Evolutionary conservation across 140 eudicot genomes (phyloP).

Genomic region (Erigeron philadelphicus): DNA sequence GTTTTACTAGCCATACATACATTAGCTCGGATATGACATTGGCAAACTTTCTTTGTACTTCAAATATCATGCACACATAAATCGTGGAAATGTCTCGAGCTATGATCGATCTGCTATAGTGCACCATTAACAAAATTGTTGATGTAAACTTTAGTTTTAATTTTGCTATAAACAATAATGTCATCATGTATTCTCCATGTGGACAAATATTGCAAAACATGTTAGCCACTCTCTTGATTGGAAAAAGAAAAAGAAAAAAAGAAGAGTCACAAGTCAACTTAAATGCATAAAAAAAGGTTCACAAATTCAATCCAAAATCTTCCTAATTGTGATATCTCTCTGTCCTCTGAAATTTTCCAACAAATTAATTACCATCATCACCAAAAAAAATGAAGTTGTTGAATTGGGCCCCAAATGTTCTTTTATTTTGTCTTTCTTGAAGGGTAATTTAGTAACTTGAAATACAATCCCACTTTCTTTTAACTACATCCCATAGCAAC

Average conservation of each 20-base stretch:
- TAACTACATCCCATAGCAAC: constrained; percentile 14
- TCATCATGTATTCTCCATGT: not conserved
- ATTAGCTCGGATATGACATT: not conserved
- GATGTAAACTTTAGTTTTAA: not conserved
- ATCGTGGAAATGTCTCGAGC: not conserved
- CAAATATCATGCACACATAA: not conserved
- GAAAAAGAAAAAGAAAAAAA: not conserved
- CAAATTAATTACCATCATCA: not conserved
- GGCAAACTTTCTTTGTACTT: not conserved
- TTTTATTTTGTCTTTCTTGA: not conserved
- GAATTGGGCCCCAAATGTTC: constrained; percentile 3
- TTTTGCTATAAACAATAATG: not conserved
- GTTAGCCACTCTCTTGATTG: not conserved
- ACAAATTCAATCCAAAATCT: not conserved
- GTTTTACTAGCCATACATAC: not conserved
- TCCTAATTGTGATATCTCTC: not conserved
- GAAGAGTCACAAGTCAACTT: constrained; percentile 12
- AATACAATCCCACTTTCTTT: not conserved
- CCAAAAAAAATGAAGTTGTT: not conserved
- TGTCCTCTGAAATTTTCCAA: not conserved
- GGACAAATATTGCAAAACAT: constrained; percentile 11
- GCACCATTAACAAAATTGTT: not conserved
- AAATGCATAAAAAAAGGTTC: not conserved
- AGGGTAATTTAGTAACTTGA: not conserved
- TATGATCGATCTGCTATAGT: not conserved